Evolutionary conservation across 441 rosid genomes (phyloP), one percentile per base, ranked within the genome.

Genomic region (Corymbia citriodora): DNA sequence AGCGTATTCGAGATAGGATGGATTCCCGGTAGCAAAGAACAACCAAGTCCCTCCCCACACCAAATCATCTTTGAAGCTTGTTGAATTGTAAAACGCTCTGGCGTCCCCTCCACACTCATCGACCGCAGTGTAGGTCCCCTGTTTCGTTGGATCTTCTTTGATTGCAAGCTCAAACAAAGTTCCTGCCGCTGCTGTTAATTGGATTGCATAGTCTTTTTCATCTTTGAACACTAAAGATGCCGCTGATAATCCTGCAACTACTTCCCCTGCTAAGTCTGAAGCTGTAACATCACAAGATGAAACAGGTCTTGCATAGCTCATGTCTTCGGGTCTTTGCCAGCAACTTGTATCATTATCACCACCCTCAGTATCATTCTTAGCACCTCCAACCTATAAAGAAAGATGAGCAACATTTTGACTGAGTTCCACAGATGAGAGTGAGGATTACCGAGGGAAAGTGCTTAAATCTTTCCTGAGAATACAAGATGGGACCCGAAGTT

Each of bases 241-340:
- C 16, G 97, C 95, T 31, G 96, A 93, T 63, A 95, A 90, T 31
- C 95, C 95, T 70, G 97, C 97, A 52, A 92, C 88, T 14, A 94
- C 93, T 91, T 96, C 96, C 52, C 96, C 97, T 12, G 94, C 96
- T 55, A 95, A 90, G 90, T 95, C 98, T 23, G 95, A 91, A 88
- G 96, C 96, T 49, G 91, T 59, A 68, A 61, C 87, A 74, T 92
- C 90, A 57, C 97, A 95, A 79, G 59, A 54, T 11, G 94, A 95
- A 74, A 94, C 94, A 2, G 94, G 94, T 88, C 97, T 93, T 87
- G 23, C 40, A 90, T 93, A 93, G 88, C 61, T 92, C 96, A 94
- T 95, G 90, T 95, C 96, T 89, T 96, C 98, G 19, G 98, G 97
- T 89, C 95, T 94, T 91, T 94, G 95, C 97, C 97, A 96, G 92